phyloP scores from a whole-genome alignment of 768 basidiomycete genomes.

The Sarcomyxa edulis region DNA sequence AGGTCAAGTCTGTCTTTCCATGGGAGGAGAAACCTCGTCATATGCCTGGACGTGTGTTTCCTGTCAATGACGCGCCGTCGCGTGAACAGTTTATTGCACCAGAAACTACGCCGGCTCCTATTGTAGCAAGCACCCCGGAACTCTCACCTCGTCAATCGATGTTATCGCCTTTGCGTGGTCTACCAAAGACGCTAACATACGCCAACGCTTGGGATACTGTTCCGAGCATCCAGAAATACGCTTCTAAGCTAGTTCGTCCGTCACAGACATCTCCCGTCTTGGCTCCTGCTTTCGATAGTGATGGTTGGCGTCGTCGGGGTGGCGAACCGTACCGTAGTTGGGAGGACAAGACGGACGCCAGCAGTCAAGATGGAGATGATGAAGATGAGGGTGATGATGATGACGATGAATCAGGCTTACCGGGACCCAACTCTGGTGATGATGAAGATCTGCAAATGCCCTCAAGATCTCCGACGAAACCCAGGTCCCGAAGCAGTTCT shows the following conservation, averaged over 20 bases:
- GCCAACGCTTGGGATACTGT: slow-evolving; percentile 83
- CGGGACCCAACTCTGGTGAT: slow-evolving; percentile 7
- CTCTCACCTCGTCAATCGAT: slow-evolving; percentile 13
- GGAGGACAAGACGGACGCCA: slow-evolving; percentile 57
- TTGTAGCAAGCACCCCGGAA: slow-evolving; percentile 27
- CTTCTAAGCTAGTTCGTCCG: slow-evolving; percentile 52
- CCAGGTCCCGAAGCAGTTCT: slow-evolving; percentile 18
- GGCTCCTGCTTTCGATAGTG: slow-evolving; percentile 47
- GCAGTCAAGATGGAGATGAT: slow-evolving; percentile 77
- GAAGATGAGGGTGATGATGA: slow-evolving; percentile 40
- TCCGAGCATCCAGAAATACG: slow-evolving; percentile 76
- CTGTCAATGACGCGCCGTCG: slow-evolving; percentile 52
- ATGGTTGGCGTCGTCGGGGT: slow-evolving; percentile 30
- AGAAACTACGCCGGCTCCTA: slow-evolving; percentile 28
- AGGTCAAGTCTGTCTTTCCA: slow-evolving; percentile 84
- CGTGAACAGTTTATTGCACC: slow-evolving; percentile 38
- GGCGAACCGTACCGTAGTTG: slow-evolving; percentile 30
- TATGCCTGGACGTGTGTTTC: slow-evolving; percentile 69
- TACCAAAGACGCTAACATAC: slow-evolving; percentile 58
- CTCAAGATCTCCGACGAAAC: slow-evolving; percentile 6
- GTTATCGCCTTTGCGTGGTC: slow-evolving; percentile 39
- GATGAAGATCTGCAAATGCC: slow-evolving; percentile 1
- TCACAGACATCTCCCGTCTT: slow-evolving; percentile 30
- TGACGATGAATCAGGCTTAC: slow-evolving; percentile 18
- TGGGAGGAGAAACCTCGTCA: slow-evolving; percentile 83